phyloP scores from a whole-genome alignment of 1,139 yeast species.

The Candida glucosophila region DNA sequence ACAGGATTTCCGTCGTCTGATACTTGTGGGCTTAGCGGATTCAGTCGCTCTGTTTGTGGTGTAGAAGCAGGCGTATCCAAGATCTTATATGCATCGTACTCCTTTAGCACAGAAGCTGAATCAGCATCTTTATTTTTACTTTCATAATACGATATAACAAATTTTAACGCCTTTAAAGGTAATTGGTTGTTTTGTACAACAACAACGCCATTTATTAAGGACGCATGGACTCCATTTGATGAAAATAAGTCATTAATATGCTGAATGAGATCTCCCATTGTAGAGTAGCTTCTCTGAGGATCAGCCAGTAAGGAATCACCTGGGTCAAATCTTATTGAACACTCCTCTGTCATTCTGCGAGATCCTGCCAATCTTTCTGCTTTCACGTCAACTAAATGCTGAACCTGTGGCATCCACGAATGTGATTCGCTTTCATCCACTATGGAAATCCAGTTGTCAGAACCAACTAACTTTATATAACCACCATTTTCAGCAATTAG shows the following conservation, averaged over 20 bases:
- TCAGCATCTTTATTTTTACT: slow-evolving; percentile 9
- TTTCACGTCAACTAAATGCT: slow-evolving; percentile 54
- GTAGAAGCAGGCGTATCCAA: slow-evolving; percentile 8
- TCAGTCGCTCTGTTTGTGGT: slow-evolving; percentile 4
- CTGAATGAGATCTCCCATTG: slow-evolving; percentile 79
- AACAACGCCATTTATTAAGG: slow-evolving; percentile 60
- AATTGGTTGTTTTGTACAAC: slow-evolving; percentile 54
- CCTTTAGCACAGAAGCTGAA: slow-evolving; percentile 13
- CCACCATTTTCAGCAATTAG: slow-evolving; percentile 90
- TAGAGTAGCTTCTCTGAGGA: slow-evolving; percentile 52
- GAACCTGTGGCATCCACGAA: slow-evolving; percentile 56
- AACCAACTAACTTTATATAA: slow-evolving; percentile 46
- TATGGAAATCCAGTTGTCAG: slow-evolving; percentile 57
- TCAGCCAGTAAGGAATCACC: slow-evolving; percentile 55
- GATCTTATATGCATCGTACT: slow-evolving; percentile 14
- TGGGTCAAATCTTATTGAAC: slow-evolving; percentile 67
- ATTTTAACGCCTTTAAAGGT: slow-evolving; percentile 45
- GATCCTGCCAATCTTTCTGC: slow-evolving; percentile 79
- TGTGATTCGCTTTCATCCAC: slow-evolving; percentile 42
- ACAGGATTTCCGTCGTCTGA: slow-evolving; percentile 13
- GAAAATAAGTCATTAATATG: slow-evolving; percentile 74
- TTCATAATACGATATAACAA: slow-evolving; percentile 28
- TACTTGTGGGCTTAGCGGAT: slow-evolving; percentile 5
- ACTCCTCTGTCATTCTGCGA: slow-evolving; percentile 61
- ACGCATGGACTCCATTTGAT: slow-evolving; percentile 63